Base-by-base conservation (phyloP, 2,329 filamentous ascomycete species). In the Penicillium sp. region DNA sequence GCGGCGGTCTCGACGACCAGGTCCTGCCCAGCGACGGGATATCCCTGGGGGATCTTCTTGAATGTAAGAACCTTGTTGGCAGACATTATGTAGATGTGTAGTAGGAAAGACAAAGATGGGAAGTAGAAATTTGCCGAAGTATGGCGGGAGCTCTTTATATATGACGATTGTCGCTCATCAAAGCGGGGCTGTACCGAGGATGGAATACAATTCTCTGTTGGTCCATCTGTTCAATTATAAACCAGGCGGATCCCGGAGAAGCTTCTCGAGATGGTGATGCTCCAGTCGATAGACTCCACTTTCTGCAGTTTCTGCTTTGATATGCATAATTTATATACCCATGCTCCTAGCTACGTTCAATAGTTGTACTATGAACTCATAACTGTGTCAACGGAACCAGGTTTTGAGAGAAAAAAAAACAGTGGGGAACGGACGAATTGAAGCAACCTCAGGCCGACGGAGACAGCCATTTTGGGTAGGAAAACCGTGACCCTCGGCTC, bases 31-130 rank as follows among this genome's bases (percentile, higher is more conserved):
- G 85, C 72, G 34, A 88, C 82, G 21, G 90, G 90, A 68, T 82
- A 79, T 54, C 83, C 88, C 47, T 76, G 71, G 45, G 90, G 90
- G 57, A 86, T 64, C 63, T 84, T 77, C 69, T 87, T 90, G 82
- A 87, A 93, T 72, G 91, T 79, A 65, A 94, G 75, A 38, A 80
- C 83, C 77, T 90, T 91, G 84, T 92, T 94, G 38, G 10, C 13
- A 45, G 68, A 54, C 67, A 70, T 72, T 53, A 53, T 67, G 65
- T 54, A 45, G 27, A 41, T 53, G 4, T 45, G 29, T 46, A 23
- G 9, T 31, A 31, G 18, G 21, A 46, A 39, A 21, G 21, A 46
- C 34, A 32, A 41, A 47, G 15, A 32, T 27, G 31, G 9, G 42
- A 27, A 45, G 37, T 32, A 52, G 37, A 39, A 38, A 44, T 39